Evolutionary conservation across 176 grass and related monocot genomes (phyloP), one percentile per base, ranked within the genome.

Genomic region (Rhynchospora breviuscula): DNA sequence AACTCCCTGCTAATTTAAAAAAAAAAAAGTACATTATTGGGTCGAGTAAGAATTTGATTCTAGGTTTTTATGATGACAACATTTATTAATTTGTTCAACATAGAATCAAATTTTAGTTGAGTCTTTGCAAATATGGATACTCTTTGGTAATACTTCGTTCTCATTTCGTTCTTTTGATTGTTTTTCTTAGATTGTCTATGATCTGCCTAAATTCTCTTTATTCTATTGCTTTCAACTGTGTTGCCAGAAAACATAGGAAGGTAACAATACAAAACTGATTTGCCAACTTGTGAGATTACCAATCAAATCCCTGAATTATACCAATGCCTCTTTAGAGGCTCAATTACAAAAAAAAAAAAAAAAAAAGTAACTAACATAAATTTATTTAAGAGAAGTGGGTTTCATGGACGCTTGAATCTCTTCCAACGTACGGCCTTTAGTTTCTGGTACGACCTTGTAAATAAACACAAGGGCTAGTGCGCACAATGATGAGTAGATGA

Each of bases 331-430:
- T 15, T 35, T 57, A 26, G 73, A 56, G 5, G 73, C 49, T 31
- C 13, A 53, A 57, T 78, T 77, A 56, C 49, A 77, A 56, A 6
- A 35, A n/a, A n/a, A n/a, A n/a, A n/a, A n/a, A n/a, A n/a, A n/a
- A n/a, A n/a, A n/a, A 33, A 6, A 21, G 6, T 4, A 29, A 56
- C 73, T 17, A 57, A 77, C 48, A 52, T 53, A 47, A 65, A 63
- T 85, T 72, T 61, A 77, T 85, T 31, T 40, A 29, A 46, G 52
- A 29, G 26, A 78, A 53, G 60, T 31, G 4, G 80, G 80, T 49
- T 87, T 86, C 83, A 92, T 83, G 8, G 85, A 92, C 56, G 78
- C 88, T 72, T 93, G 88, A 77, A 93, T 88, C 80, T 93, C 73
- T 84, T 90, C 85, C 58, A 90, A 54, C 45, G 88, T 90, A n/a